Base-by-base conservation (phyloP, 1,284 basidiomycete genomes). In the Hemileia vastatrix region DNA sequence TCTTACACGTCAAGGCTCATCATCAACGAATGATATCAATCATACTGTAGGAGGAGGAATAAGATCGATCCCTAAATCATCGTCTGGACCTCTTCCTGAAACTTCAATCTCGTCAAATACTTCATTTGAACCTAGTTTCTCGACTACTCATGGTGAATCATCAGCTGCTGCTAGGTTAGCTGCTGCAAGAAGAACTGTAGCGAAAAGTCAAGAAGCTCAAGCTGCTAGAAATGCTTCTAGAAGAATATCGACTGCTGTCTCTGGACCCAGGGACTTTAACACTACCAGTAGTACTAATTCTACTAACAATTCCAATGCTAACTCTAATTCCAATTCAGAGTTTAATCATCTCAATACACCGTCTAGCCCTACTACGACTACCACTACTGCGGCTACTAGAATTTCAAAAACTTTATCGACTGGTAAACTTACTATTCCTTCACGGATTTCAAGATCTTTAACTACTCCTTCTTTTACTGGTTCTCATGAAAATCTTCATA, bases 381-480 rank as follows among this genome's bases (percentile, higher is more conserved):
- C 54, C 15, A 21, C 58, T 9, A 48, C 64, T 11, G 56, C 69
- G 2, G 48, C 67, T 8, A 67, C 70, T n/a, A 66, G 64, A 24
- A 68, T 68, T 4, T 57, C 65, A 27, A 51, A 67, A 9, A 68
- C 50, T 15, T 47, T 72, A 6, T n/a, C n/a, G n/a, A 54, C 67
- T 2, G 67, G 58, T 57, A 71, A 70, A 60, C 54, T 70, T 5
- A 66, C 66, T 1, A 59, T 71, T 9, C 70, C 68, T 9, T 66
- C 66, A 1, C 67, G 72, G 18, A 66, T 72, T 18, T 65, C 69
- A 15, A 69, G 68, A 54, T 65, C 70, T 0, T 58, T 67, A 6
- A 66, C 67, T 6, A 56, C 67, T 1, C 61, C 67, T 2, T 60
- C 58, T 15, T 36, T 69, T 13, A 43, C 54, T 6, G 57, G 62